Evolutionary conservation across 108 stramenopile species (phyloP).

Genomic region (Hondaea fermentalgiana): DNA sequence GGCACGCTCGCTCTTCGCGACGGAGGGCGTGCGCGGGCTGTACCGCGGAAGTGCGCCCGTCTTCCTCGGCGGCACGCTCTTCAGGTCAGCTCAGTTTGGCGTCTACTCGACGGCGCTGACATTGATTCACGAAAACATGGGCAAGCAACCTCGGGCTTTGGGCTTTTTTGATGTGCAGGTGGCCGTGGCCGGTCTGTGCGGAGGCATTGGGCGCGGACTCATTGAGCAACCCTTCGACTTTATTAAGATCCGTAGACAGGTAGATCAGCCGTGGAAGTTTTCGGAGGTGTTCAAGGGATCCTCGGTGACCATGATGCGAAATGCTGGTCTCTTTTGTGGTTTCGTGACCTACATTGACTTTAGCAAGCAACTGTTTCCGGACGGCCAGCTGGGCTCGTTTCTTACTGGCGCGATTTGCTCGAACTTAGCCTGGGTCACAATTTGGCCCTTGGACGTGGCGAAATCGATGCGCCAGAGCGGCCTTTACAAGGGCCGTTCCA

Average conservation of each 20-base stretch:
- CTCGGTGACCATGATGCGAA: constrained; percentile 59
- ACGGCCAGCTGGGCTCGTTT: constrained; percentile 48
- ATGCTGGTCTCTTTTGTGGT: constrained; percentile 53
- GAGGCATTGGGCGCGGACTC: constrained; percentile 65
- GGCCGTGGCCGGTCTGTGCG: constrained; percentile 60
- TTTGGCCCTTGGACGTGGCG: constrained; percentile 70
- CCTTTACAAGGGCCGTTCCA: constrained; percentile 34
- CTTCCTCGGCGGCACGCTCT: constrained; percentile 64
- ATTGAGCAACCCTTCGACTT: constrained; percentile 71
- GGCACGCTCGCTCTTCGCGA: constrained; percentile 3
- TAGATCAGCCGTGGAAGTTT: constrained; percentile 47
- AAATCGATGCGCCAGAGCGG: constrained; percentile 67
- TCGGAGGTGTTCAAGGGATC: constrained; percentile 59
- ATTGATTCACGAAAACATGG: constrained; percentile 37
- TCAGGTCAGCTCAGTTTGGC: constrained; percentile 74
- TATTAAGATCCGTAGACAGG: constrained; percentile 65
- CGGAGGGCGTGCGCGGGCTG: constrained; percentile 42
- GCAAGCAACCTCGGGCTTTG: constrained; percentile 33
- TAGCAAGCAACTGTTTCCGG: constrained; percentile 45
- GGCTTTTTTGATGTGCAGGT: constrained; percentile 57
- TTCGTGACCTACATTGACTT: constrained; percentile 70
- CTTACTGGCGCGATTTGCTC: constrained; percentile 66
- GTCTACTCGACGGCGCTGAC: constrained; percentile 49
- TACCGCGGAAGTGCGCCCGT: constrained; percentile 65
- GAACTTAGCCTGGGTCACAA: constrained; percentile 66